A percentile compares a stretch with the other conserved stretches of the same genome.
Evolutionary conservation across 2,329 filamentous ascomycete genomes (phyloP).

Genomic region (Fusarium staphyleae): DNA sequence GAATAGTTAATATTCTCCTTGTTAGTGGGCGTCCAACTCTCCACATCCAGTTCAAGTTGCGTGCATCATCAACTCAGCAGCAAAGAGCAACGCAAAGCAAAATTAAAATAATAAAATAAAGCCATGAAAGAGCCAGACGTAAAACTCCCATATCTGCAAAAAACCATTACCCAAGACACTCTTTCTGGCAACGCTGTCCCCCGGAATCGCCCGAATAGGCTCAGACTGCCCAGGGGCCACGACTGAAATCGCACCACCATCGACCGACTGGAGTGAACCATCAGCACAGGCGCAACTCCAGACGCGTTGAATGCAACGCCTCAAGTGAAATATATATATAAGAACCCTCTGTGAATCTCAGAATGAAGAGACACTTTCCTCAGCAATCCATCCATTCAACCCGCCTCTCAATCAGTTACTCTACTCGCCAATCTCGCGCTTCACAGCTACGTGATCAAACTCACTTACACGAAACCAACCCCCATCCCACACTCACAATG

Average conservation of each 20-base stretch:
- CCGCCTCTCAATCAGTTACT: constrained; percentile 1
- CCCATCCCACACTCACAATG: constrained; percentile 18
- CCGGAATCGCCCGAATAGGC: constrained; percentile 36
- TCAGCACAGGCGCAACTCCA: background rate
- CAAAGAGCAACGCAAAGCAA: background rate
- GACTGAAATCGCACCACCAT: constrained; percentile 34
- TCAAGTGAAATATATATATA: constrained; percentile 24
- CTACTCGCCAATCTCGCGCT: background rate
- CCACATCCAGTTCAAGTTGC: background rate
- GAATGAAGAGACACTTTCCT: constrained; percentile 24
- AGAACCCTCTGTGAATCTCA: constrained; percentile 9
- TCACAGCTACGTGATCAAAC: constrained; percentile 32
- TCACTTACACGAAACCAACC: constrained; percentile 11
- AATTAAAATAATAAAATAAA: background rate
- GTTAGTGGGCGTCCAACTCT: constrained; percentile 4
- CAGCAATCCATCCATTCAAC: constrained; percentile 12
- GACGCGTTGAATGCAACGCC: constrained; percentile 16
- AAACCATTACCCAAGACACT: background rate
- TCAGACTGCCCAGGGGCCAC: constrained; percentile 30
- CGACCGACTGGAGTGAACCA: constrained; percentile 26
- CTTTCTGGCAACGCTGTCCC: constrained; percentile 11
- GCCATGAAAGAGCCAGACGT: background rate
- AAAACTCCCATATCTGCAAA: background rate
- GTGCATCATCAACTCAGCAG: constrained; percentile 3
- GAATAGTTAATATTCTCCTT: background rate